Base-by-base conservation (phyloP, 495 filamentous ascomycete genomes). In the Margaritispora aquatica region DNA sequence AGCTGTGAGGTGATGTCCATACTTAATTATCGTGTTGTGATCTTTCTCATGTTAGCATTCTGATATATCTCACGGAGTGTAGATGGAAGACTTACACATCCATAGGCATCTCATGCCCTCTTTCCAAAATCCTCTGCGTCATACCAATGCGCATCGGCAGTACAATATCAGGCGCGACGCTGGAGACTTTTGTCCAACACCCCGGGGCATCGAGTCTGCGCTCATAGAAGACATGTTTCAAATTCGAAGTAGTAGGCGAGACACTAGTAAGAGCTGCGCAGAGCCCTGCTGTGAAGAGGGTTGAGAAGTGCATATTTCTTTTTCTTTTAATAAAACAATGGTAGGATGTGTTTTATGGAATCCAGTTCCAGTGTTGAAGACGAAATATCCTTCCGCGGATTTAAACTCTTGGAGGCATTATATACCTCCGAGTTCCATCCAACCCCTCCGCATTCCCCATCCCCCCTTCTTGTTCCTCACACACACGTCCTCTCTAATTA, bases 101-200 rank as follows among this genome's bases (percentile, higher is more conserved):
- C 77, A 81, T 80, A 8, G 81, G 70, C 24, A 77, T 73, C 8
- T 78, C 76, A 60, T 82, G 74, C 0, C 73, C 79, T 26, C 69
- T 62, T 26, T 81, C 74, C 22, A 83, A 53, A 49, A 82, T 83
- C 21, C 68, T 70, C 64, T 84, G 80, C 10, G 68, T 73, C 64
- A 84, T 61, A 9, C 78, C 81, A 52, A 84, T 80, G 36, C 79
- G 72, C 27, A 84, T 76, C 1, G 80, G 79, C 1, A 84, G 69
- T 7, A 74, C 62, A 0, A 72, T 55, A n/a, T 8, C 31, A 8
- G 58, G 31, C 8, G 51, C 15, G 4, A 55, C 24, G n/a, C 50
- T 50, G 9, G 55, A 52, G 10, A 52, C 41, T 27, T 55, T 61
- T 23, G 19, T 27, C 58, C 58, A 61, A 50, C 51, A 29, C 49